Percentiles rank a stretch among this genome's conserved stretches.
Evolutionary conservation across 345 rosid genomes (phyloP).

Genomic region (Bruguiera gymnorhiza): DNA sequence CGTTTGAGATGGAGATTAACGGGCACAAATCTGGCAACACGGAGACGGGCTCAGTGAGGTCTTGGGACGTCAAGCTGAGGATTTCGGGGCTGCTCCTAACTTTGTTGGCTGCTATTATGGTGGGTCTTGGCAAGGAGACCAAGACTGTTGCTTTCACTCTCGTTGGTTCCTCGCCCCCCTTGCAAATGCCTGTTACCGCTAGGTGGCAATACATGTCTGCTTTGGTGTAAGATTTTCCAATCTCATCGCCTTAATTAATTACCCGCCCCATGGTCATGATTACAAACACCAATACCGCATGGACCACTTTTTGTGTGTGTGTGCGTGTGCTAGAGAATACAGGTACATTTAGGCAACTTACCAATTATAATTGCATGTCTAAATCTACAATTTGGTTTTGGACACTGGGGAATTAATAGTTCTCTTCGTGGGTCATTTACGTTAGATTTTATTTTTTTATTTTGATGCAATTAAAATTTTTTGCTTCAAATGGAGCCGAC

Average conservation of each 20-base stretch:
- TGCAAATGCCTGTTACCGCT: slow-evolving; percentile 35
- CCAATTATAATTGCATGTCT: too few species aligned
- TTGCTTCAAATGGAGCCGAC: too few species aligned
- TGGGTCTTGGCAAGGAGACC: slow-evolving; percentile 29
- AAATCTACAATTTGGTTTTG: too few species aligned
- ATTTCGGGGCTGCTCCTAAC: slow-evolving; percentile 28
- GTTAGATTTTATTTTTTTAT: too few species aligned
- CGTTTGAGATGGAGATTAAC: not conserved
- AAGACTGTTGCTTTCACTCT: slow-evolving; percentile 21
- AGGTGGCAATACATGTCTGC: slow-evolving; percentile 51
- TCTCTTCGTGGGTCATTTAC: too few species aligned
- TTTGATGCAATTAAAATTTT: too few species aligned
- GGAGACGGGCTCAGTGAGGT: slow-evolving; percentile 8
- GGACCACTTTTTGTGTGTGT: too few species aligned
- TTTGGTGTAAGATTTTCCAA: slow-evolving; percentile 25
- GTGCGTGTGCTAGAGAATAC: too few species aligned
- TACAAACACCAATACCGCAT: too few species aligned
- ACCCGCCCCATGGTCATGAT: too few species aligned
- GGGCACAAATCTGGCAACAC: not conserved
- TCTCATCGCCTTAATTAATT: not conserved
- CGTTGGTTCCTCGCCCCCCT: slow-evolving; percentile 17
- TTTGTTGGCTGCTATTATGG: slow-evolving; percentile 28
- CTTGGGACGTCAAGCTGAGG: slow-evolving; percentile 21
- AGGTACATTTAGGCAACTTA: too few species aligned
- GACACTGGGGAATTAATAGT: too few species aligned